These are phyloP conservation scores for Erysimum pusillum DNA, from an alignment of 441 rosid genomes.

Conservation along the genomic window DNA sequence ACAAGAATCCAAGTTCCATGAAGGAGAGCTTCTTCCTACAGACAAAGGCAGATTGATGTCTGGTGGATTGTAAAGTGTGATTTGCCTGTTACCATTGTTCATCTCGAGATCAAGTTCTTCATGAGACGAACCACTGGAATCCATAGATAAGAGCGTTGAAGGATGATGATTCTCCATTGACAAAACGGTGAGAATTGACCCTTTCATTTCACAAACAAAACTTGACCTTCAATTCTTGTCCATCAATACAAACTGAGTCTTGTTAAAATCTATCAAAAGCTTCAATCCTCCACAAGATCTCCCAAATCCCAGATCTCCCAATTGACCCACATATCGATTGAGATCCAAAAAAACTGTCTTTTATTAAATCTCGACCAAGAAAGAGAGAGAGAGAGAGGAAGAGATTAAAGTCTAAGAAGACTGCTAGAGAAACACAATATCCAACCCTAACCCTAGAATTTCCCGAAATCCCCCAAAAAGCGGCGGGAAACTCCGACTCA, in stretches of 20 bases:
- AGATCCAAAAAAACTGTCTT: conserved; percentile 19
- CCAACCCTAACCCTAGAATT: conserved; percentile 65
- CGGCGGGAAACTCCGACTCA: conserved; percentile 62
- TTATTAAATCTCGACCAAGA: conserved; percentile 45
- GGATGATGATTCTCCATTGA: conserved; percentile 79
- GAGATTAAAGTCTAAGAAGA: conserved; percentile 37
- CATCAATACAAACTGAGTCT: conserved; percentile 5
- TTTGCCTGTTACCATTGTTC: conserved; percentile 48
- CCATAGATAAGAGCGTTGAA: conserved; percentile 74
- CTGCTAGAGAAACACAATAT: conserved; percentile 60
- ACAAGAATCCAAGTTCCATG: conserved; percentile 62
- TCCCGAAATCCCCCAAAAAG: conserved; percentile 69
- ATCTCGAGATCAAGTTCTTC: conserved; percentile 71
- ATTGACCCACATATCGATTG: conserved; percentile 41
- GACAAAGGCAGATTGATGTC: conserved; percentile 78
- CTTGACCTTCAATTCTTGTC: conserved; percentile 18
- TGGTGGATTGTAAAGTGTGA: conserved; percentile 65
- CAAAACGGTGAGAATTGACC: conserved; percentile 59
- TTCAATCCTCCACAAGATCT: conserved; percentile 24
- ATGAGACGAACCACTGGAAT: conserved; percentile 68
- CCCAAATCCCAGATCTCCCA: conserved; percentile 44
- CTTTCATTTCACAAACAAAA: conserved; percentile 57
- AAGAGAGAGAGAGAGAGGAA: conserved; percentile 21
- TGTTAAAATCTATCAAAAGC: neutral
- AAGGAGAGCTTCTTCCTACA: conserved; percentile 58